Percentiles rank a stretch among this genome's conserved stretches.
phyloP scores from a whole-genome alignment of 164 flowering plant genomes.

The Vitis cinerea region DNA sequence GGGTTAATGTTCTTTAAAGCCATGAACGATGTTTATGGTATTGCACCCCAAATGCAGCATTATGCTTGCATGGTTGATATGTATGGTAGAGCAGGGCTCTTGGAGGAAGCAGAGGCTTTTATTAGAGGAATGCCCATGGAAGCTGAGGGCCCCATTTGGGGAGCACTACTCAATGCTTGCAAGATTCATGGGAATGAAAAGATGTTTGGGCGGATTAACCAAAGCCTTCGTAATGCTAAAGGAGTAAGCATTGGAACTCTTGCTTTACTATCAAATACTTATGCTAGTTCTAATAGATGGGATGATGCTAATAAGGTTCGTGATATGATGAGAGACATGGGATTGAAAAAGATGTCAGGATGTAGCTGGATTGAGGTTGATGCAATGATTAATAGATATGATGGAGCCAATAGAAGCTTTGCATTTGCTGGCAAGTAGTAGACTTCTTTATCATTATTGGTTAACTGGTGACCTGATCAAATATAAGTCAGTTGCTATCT shows the following conservation, averaged over 20 bases:
- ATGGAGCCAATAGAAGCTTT: not conserved
- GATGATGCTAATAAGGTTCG: conserved; percentile 27
- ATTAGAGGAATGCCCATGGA: conserved; percentile 26
- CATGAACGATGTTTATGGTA: conserved; percentile 22
- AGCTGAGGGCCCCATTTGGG: conserved; percentile 26
- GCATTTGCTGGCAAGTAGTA: not conserved
- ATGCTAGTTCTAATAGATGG: conserved; percentile 22
- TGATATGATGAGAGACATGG: conserved; percentile 16
- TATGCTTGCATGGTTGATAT: conserved; percentile 35
- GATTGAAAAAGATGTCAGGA: conserved; percentile 26
- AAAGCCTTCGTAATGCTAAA: not conserved
- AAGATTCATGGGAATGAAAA: conserved; percentile 26
- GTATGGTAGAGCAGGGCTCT: conserved; percentile 28
- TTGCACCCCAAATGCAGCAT: conserved; percentile 24
- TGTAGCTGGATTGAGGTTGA: conserved; percentile 24
- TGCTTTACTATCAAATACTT: conserved; percentile 27
- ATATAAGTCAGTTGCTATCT: too few species aligned
- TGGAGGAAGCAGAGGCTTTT: conserved; percentile 35
- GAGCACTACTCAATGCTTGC: conserved; percentile 32
- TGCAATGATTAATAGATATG: not conserved
- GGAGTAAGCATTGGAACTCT: conserved; percentile 22
- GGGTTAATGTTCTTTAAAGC: conserved; percentile 26
- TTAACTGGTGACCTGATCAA: too few species aligned
- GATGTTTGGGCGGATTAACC: conserved; percentile 16
- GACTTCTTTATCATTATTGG: not conserved